phyloP scores from a whole-genome alignment of 805 yeast species.

The Wickerhamiella occidentalis region DNA sequence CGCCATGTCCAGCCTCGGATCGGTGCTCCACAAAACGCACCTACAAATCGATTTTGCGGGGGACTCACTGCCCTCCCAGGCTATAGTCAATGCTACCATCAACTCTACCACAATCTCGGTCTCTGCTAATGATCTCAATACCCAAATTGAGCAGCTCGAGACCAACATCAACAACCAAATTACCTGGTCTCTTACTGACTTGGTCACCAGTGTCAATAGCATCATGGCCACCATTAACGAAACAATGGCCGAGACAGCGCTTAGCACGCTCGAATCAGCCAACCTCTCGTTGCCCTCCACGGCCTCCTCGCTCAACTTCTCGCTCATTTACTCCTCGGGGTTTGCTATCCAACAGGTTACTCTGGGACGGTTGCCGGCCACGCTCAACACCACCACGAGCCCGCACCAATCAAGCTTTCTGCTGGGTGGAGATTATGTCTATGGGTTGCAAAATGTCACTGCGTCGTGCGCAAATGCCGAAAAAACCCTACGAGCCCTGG shows the following conservation, averaged over 20 bases:
- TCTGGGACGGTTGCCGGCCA: background rate
- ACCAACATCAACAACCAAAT: slow-evolving; percentile 1
- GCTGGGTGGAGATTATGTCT: background rate
- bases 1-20: background rate
- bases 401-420: background rate
- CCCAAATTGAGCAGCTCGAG: background rate
- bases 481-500: background rate
- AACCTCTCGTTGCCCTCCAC: slow-evolving; percentile 1
- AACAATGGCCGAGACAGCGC: background rate
- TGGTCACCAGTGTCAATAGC: slow-evolving; percentile 8
- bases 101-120: slow-evolving; percentile 5
- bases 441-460: background rate
- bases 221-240: background rate
- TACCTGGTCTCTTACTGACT: background rate
- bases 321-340: slow-evolving; percentile 3
- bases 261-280: background rate
- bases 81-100: background rate
- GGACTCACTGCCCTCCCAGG: background rate
- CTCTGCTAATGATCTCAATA: background rate
- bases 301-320: background rate
- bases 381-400: background rate
- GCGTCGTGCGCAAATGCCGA: background rate
- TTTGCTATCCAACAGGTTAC: slow-evolving; percentile 9
- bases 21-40: background rate
- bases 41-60: background rate